Percentiles rank a stretch among this genome's conserved stretches.
Conservation (phyloP, 371 early-diverging fungal species). For the Mortierella sp. region DNA sequence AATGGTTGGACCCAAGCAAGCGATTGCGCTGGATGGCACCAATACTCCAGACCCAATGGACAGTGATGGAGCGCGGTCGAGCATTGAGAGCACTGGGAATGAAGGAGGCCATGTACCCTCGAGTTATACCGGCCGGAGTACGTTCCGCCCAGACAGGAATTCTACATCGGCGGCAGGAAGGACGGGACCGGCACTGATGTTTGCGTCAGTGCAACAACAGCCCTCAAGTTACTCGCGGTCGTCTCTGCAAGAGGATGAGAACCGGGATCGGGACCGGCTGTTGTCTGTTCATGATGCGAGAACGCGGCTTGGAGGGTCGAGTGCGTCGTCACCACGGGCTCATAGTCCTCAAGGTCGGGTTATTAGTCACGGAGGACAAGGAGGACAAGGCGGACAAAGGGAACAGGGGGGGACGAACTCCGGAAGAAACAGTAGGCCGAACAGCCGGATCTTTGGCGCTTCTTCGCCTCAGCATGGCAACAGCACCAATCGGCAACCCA, state of each 20-base stretch:
- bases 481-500: conserved; percentile 20
- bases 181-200: conserved; percentile 56
- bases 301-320: conserved; percentile 7
- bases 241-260: conserved; percentile 19
- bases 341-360: conserved; percentile 42
- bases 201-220: conserved; percentile 54
- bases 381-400: background rate
- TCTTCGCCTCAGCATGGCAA: conserved; percentile 7
- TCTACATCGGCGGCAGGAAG: conserved; percentile 14
- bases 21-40: conserved; percentile 31
- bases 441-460: conserved; percentile 36
- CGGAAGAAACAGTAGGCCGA: conserved; percentile 31
- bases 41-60: conserved; percentile 19
- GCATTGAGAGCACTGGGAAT: conserved; percentile 40
- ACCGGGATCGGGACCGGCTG: conserved; percentile 42
- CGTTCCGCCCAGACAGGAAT: conserved; percentile 23
- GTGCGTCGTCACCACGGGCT: conserved; percentile 24
- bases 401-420: background rate
- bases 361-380: background rate
- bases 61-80: conserved; percentile 43
- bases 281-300: conserved; percentile 21
- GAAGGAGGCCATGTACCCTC: conserved; percentile 13
- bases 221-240: conserved; percentile 23
- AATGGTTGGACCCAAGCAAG: conserved; percentile 40
- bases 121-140: conserved; percentile 1